phyloP scores from a whole-genome alignment of 345 rosid genomes.

The Linum usitatissimum region DNA sequence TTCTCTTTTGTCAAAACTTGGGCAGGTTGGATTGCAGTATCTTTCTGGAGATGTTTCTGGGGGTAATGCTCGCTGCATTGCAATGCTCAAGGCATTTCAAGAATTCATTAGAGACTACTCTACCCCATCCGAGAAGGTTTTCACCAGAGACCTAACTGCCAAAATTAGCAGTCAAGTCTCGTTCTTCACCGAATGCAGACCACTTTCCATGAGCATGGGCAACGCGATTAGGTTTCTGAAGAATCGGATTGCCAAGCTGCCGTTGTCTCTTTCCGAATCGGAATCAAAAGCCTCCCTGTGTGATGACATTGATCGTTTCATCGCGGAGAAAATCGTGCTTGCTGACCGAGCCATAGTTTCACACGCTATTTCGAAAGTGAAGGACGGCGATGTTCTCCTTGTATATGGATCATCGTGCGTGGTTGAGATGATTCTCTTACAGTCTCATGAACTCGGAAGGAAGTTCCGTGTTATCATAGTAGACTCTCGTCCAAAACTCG shows the following conservation, averaged over 20 bases:
- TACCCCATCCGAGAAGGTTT: slow-evolving; percentile 70
- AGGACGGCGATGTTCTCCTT: slow-evolving; percentile 93
- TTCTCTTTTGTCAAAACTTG: slow-evolving; percentile 9
- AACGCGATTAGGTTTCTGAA: slow-evolving; percentile 77
- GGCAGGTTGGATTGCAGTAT: slow-evolving; percentile 84
- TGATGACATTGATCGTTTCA: slow-evolving; percentile 70
- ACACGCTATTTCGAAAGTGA: slow-evolving; percentile 81
- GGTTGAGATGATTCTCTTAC: slow-evolving; percentile 78
- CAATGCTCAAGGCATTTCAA: slow-evolving; percentile 91
- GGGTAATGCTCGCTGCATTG: slow-evolving; percentile 94
- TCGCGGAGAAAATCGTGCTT: slow-evolving; percentile 63
- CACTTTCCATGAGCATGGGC: slow-evolving; percentile 94
- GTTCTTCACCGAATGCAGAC: slow-evolving; percentile 77
- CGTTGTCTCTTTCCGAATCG: slow-evolving; percentile 50
- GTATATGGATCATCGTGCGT: slow-evolving; percentile 80
- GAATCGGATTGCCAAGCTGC: slow-evolving; percentile 61
- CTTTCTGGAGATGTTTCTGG: slow-evolving; percentile 74
- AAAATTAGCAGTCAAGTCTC: slow-evolving; percentile 79
- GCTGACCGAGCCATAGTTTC: slow-evolving; percentile 72
- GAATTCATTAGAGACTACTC: slow-evolving; percentile 71
- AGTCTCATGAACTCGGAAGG: slow-evolving; percentile 77
- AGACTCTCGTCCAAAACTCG: slow-evolving; percentile 92
- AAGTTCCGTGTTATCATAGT: slow-evolving; percentile 79
- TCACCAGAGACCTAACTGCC: slow-evolving; percentile 68
- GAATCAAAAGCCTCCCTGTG: slow-evolving; percentile 68